Evolutionary conservation across 1,284 basidiomycete genomes (phyloP), one percentile per base, ranked within the genome.

Genomic region (Boletus smithii): DNA sequence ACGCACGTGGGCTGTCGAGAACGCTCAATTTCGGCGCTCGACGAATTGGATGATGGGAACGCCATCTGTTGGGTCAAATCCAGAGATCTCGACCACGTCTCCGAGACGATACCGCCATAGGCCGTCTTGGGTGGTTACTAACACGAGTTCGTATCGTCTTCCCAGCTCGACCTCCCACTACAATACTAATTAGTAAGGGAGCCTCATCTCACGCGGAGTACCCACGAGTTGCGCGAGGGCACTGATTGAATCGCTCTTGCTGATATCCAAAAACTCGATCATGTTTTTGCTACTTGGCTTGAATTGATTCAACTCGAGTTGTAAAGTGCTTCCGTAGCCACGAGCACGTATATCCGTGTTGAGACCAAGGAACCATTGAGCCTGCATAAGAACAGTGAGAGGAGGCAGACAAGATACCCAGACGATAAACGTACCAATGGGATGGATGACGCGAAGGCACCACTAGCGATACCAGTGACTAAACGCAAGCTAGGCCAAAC

Each of bases 81-180:
- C 58, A 5, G 40, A 36, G 24, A 64, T 44, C 38, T 61, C 49
- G 27, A 65, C 32, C 31, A 65, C 45, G 14, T 64, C 60, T 1
- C 47, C 53, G 1, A 58, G 38, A 23, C 53, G 48, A 46, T 62
- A 63, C 4, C 60, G 53, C 62, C 62, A 62, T n/a, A 62, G 20
- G 13, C 60, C 58, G 0, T 62, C 43, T 11, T 14, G n/a, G 0
- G 60, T 59, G 0, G 58, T 57, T 3, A 54, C 3, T n/a, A n/a
- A n/a, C 8, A 62, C 51, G 9, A 55, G 6, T 26, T 62, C 62
- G 4, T 65, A 63, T 9, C 20, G 47, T 23, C 17, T 37, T 11
- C 60, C 52, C 3, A 20, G 1, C n/a, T 51, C 37, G 8, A 59
- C 50, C 18, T 61, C 50, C 60, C 60, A 64, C 60, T 61, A 13